Percentiles rank a stretch among this genome's conserved stretches.
phyloP scores from a whole-genome alignment of 352 stramenopile genomes.

The Phytopythium kandeliae region DNA sequence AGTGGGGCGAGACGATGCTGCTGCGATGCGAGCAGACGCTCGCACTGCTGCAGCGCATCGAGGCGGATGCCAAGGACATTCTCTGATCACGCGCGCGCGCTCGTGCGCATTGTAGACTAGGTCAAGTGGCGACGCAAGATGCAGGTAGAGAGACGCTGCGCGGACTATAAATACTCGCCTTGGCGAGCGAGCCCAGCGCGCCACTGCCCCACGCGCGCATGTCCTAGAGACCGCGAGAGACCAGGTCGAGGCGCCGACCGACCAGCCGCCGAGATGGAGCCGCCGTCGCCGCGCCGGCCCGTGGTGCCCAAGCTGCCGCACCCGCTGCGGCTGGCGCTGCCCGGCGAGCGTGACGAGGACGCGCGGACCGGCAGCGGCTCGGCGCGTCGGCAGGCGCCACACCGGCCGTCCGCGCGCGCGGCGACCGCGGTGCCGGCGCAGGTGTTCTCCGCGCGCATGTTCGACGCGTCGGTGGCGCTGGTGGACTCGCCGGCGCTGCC shows the following conservation, averaged over 20 bases:
- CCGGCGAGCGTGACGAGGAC: not conserved
- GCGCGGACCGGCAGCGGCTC: not conserved
- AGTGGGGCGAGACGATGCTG: slow-evolving; percentile 41
- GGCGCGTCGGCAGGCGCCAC: slow-evolving; percentile 13
- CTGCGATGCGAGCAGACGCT: slow-evolving; percentile 36
- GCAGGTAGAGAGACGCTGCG: no score
- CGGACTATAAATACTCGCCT: not conserved
- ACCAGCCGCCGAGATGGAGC: slow-evolving; percentile 16
- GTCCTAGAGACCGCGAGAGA: not conserved
- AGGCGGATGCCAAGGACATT: slow-evolving; percentile 25
- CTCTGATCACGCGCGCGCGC: no score
- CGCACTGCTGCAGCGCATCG: slow-evolving; percentile 33
- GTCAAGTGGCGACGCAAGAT: no score
- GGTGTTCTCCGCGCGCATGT: slow-evolving; percentile 22
- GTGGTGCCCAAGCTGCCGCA: slow-evolving; percentile 22
- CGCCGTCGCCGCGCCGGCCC: slow-evolving; percentile 11
- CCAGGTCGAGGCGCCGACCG: not conserved
- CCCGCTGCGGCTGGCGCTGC: not conserved
- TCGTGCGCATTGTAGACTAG: no score
- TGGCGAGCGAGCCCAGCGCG: no score
- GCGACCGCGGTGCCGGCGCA: slow-evolving; percentile 8
- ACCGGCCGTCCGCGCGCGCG: not conserved
- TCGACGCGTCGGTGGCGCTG: slow-evolving; percentile 20
- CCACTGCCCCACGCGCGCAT: no score
- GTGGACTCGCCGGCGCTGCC: slow-evolving; percentile 28